Conservation (phyloP, 2,329 filamentous ascomycete species). For the Botryotinia narcissicola region DNA sequence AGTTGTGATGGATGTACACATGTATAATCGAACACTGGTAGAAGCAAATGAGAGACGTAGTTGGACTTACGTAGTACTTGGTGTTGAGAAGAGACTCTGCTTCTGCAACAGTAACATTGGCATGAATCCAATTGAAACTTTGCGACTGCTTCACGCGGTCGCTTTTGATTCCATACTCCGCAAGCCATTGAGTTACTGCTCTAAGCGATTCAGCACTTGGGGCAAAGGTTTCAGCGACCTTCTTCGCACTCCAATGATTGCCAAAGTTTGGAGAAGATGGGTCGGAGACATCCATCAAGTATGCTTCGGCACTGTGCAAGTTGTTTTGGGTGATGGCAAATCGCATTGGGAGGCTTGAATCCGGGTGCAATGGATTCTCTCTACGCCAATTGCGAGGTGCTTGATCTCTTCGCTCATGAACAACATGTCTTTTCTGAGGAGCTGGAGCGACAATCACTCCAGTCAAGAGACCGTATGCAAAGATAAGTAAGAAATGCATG, state of each 20-base stretch:
- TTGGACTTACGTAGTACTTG: slow-evolving; percentile 41
- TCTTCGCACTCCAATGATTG: slow-evolving; percentile 19
- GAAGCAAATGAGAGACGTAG: background rate
- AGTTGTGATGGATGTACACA: background rate
- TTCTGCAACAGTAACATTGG: slow-evolving; percentile 39
- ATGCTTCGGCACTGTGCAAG: slow-evolving; percentile 45
- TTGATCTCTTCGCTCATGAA: slow-evolving; percentile 24
- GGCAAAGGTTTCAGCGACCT: slow-evolving; percentile 42
- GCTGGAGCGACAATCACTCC: slow-evolving; percentile 19
- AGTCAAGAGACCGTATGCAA: slow-evolving; percentile 18
- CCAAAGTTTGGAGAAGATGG: slow-evolving; percentile 34
- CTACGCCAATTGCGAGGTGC: slow-evolving; percentile 22
- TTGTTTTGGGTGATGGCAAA: slow-evolving; percentile 48
- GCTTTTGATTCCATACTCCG: slow-evolving; percentile 49
- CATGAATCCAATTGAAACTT: slow-evolving; percentile 33
- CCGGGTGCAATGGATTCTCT: slow-evolving; percentile 17
- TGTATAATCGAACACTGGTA: background rate
- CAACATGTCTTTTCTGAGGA: slow-evolving; percentile 19
- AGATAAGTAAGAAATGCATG: slow-evolving; percentile 18
- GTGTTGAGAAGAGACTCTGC: slow-evolving; percentile 54
- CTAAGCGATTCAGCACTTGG: slow-evolving; percentile 45
- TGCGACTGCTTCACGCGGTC: slow-evolving; percentile 49
- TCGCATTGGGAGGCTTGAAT: slow-evolving; percentile 25
- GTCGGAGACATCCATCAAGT: slow-evolving; percentile 42
- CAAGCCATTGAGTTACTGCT: slow-evolving; percentile 48